phyloP scores from a whole-genome alignment of 768 basidiomycete genomes.

The Pulveroboletus sp. region DNA sequence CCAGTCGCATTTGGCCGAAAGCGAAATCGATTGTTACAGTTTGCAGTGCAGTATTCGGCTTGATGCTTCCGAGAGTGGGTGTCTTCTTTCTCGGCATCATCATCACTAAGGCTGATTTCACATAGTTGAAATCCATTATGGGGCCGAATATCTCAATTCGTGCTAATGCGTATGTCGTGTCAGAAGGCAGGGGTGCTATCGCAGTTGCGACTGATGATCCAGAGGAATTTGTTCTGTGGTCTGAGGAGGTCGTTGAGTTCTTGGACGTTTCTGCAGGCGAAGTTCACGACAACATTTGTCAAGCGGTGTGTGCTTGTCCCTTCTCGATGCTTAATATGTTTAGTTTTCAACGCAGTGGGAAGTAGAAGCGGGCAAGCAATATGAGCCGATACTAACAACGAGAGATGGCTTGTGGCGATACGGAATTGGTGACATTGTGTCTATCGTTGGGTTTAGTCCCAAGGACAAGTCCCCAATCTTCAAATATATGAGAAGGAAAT shows the following conservation, averaged over 20 bases:
- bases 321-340: not conserved
- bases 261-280: slow-evolving; percentile 12
- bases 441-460: not conserved
- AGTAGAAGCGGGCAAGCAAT: not conserved
- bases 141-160: slow-evolving; percentile 6
- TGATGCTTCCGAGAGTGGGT: not conserved
- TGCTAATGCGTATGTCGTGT: slow-evolving; percentile 6
- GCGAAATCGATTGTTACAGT: not conserved
- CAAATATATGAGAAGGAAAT: not conserved
- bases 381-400: not conserved
- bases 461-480: not conserved
- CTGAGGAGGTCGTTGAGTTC: slow-evolving; percentile 13
- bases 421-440: slow-evolving; percentile 10
- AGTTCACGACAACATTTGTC: slow-evolving; percentile 8
- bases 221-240: slow-evolving; percentile 7
- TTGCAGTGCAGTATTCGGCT: slow-evolving; percentile 12
- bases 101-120: not conserved
- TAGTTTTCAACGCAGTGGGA: not conserved
- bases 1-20: slow-evolving; percentile 15
- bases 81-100: too few relatives aligned
- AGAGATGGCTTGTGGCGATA: not conserved
- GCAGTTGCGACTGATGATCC: not conserved
- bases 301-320: slow-evolving; percentile 9
- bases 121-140: slow-evolving; percentile 13
- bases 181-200: slow-evolving; percentile 6